A percentile compares a stretch with the other conserved stretches of the same genome.
Evolutionary conservation across 1,284 basidiomycete species (phyloP).

Genomic region (Laetiporus sulphureus): DNA sequence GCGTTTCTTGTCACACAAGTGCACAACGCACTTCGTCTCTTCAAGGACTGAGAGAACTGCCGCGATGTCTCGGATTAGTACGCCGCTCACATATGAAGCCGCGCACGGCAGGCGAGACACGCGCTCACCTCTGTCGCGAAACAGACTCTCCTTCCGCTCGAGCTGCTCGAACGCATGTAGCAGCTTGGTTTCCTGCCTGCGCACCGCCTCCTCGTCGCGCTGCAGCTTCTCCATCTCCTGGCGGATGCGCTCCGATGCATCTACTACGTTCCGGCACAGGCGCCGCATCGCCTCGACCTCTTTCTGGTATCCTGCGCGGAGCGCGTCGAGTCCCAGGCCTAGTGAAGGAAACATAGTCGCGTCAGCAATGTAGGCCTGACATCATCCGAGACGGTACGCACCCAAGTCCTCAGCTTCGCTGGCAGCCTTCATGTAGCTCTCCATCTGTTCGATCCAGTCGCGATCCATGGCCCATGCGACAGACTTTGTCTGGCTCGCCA

Average conservation of each 20-base stretch:
- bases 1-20: slow-evolving; percentile 39
- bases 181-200: slow-evolving; percentile 45
- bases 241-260: slow-evolving; percentile 46
- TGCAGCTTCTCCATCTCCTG: slow-evolving; percentile 51
- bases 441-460: slow-evolving; percentile 49
- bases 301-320: slow-evolving; percentile 48
- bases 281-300: slow-evolving; percentile 51
- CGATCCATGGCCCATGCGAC: slow-evolving; percentile 70
- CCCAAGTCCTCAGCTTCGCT: slow-evolving; percentile 51
- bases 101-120: background rate
- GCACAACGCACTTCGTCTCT: slow-evolving; percentile 45
- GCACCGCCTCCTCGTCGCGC: slow-evolving; percentile 41
- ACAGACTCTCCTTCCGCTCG: slow-evolving; percentile 47
- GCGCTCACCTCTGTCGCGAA: slow-evolving; percentile 48
- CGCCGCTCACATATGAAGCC: background rate
- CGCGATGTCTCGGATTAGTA: background rate
- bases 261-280: slow-evolving; percentile 47
- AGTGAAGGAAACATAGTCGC: background rate
- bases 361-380: background rate
- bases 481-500: slow-evolving; percentile 52
- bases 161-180: slow-evolving; percentile 45
- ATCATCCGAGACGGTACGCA: slow-evolving; percentile 20
- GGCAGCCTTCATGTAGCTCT: slow-evolving; percentile 45
- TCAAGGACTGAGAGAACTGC: slow-evolving; percentile 53
- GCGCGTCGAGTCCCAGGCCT: slow-evolving; percentile 52